These are phyloP conservation scores for Corchorus capsularis DNA, from an alignment of 345 rosid genomes.

Conservation along the genomic window DNA sequence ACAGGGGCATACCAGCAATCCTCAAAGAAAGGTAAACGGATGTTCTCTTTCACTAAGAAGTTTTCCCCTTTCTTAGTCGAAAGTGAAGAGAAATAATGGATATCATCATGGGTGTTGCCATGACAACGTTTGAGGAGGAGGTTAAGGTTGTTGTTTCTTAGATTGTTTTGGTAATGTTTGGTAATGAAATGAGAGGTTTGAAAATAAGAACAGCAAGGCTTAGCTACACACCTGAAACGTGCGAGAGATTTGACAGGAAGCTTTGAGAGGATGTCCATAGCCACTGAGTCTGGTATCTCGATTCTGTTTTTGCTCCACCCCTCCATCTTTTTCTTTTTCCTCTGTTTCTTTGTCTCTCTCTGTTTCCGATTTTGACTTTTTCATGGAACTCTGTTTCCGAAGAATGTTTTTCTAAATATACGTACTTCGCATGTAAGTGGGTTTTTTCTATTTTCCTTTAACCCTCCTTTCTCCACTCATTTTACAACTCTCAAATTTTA, in stretches of 20 bases:
- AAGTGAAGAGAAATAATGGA: not conserved
- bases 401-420: too few relatives aligned
- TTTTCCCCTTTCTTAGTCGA: not conserved
- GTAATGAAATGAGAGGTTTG: constrained; percentile 2
- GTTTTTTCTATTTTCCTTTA: too few relatives aligned
- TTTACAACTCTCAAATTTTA: too few relatives aligned
- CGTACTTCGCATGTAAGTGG: too few relatives aligned
- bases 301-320: not conserved
- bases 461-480: too few relatives aligned
- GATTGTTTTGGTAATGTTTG: not conserved
- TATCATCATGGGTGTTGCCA: not conserved
- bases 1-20: not conserved
- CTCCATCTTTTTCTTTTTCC: not conserved
- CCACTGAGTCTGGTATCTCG: not conserved
- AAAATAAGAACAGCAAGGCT: not conserved
- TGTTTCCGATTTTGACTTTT: too few relatives aligned
- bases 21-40: not conserved
- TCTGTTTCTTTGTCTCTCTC: not conserved
- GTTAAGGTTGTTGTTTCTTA: not conserved
- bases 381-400: too few relatives aligned
- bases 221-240: constrained; percentile 19
- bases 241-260: constrained; percentile 15
- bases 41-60: not conserved
- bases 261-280: not conserved
- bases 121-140: not conserved